Evolutionary conservation across 345 rosid genomes (phyloP), one percentile per base, ranked within the genome.

Genomic region (Populus deltoides): DNA sequence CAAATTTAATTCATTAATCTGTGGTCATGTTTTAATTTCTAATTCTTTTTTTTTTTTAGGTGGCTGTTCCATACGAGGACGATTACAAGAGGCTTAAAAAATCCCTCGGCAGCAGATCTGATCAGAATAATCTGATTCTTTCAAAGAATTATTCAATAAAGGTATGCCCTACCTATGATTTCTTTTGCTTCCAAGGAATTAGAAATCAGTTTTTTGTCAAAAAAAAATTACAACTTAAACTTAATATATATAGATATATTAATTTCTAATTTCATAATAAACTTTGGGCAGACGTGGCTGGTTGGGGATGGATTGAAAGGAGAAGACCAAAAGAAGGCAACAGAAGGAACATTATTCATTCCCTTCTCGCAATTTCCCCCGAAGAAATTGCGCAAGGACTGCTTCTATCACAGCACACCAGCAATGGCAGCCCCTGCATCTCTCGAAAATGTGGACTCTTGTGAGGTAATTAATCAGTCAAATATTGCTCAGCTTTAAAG

Each of bases 331-430:
- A 74, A 51, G 74, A 83, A 86, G 79, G 97, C 97, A 17, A 62
- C 69, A 62, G 68, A 81, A 77, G 91, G 93, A 77, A 87, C 97
- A 8, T 7, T 80, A 0, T 91, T 90, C 76, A 84, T 93, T 73
- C 97, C 98, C 3, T 86, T 89, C 82, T 86, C 96, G 2, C 93
- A 86, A 6, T 86, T 91, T 65, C 92, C 96, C 57, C 90, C 86
- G 0, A 83, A 72, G 38, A 72, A 86, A 78, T 1, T 72, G 24
- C 81, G 93, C 12, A 82, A 78, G 8, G 88, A 91, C 77, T 91
- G 94, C 82, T 71, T 75, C 70, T 91, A 91, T 81, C 87, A 88
- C 76, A 68, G 65, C 33, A 89, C 91, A 51, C 96, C 96, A 2
- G 92, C 93, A 35, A 84, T 93, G 93, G 51, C 51, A 8, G 81